Conservation (phyloP, 441 rosid genomes). For the Populus hybrid region DNA sequence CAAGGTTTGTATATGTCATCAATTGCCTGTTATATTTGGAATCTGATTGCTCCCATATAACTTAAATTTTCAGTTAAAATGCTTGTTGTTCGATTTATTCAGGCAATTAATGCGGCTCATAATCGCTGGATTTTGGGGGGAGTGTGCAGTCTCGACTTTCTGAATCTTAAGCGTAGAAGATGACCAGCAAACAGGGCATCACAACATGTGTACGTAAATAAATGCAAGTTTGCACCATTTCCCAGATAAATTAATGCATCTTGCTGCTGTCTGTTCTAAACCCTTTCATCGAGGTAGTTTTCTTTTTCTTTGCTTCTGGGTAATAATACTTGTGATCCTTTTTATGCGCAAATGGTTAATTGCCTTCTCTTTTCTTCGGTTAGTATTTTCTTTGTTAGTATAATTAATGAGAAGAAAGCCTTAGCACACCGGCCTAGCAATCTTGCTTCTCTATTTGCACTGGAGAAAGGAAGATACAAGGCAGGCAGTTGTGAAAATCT, state of each 20-base stretch:
- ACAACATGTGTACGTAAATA: slow-evolving; percentile 3
- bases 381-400: neutral
- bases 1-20: slow-evolving; percentile 3
- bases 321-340: neutral
- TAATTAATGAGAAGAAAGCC: neutral
- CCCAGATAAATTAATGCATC: neutral
- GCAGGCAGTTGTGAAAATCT: neutral
- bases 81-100: neutral
- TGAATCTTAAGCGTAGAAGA: neutral
- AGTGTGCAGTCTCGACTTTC: neutral
- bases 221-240: neutral
- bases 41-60: neutral
- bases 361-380: neutral
- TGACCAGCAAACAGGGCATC: neutral
- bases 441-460: neutral
- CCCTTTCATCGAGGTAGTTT: neutral
- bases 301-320: neutral
- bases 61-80: neutral
- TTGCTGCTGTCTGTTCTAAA: neutral
- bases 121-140: neutral
- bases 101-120: neutral
- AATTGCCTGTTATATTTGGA: neutral
- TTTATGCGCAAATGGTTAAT: neutral
- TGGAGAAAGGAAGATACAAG: neutral
- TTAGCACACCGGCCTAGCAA: neutral